A percentile compares a stretch with the other conserved stretches of the same genome.
Evolutionary conservation across 169 alveolate genomes (phyloP).

Genomic region (Plasmodium falciparum): DNA sequence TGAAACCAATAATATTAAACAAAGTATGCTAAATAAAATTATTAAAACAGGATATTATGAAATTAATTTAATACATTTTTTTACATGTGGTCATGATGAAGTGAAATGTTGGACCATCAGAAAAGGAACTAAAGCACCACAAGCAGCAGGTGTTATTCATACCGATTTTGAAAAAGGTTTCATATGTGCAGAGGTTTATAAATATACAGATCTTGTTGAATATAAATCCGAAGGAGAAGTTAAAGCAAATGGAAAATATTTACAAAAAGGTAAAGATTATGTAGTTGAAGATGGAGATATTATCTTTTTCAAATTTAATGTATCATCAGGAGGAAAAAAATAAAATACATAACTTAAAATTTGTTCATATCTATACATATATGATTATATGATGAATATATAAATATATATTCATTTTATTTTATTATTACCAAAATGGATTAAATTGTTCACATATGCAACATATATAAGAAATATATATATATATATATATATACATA

Average conservation of each 20-base stretch:
- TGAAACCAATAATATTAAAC: slow-evolving; percentile 87
- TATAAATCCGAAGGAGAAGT: slow-evolving; percentile 90
- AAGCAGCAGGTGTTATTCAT: slow-evolving; percentile 97
- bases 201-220: slow-evolving; percentile 91
- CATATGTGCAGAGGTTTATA: slow-evolving; percentile 98
- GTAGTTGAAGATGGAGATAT: slow-evolving; percentile 98
- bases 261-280: slow-evolving; percentile 96
- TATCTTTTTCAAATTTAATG: slow-evolving; percentile 98
- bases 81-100: slow-evolving; percentile 99
- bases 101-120: slow-evolving; percentile 99
- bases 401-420: no score
- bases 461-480: no score
- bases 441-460: no score
- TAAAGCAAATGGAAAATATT: slow-evolving; percentile 94
- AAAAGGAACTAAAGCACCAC: slow-evolving; percentile 96
- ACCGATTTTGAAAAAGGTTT: slow-evolving; percentile 99
- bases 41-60: slow-evolving; percentile 97
- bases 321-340: slow-evolving; percentile 93
- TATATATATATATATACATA: no score
- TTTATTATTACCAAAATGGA: no score
- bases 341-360: slow-evolving; percentile 14
- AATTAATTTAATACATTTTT: slow-evolving; percentile 96
- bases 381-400: no score
- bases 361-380: no score
- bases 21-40: slow-evolving; percentile 94